phyloP scores from a whole-genome alignment of 495 filamentous ascomycete species.

The Hyaloscypha bicolor region DNA sequence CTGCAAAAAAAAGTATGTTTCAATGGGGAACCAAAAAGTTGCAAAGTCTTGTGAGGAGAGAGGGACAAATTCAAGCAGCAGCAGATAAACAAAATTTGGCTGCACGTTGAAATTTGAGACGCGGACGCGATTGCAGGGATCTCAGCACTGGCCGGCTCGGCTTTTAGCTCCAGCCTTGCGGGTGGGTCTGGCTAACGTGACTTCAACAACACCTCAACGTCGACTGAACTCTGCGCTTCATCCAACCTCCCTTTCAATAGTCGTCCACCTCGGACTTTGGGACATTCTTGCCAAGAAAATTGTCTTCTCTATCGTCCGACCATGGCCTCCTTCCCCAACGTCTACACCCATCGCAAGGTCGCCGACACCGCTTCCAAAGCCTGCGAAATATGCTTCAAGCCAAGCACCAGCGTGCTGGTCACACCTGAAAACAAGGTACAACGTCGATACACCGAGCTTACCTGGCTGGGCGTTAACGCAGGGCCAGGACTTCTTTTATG shows the following conservation, averaged over 20 bases:
- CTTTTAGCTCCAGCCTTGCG: conserved; percentile 5
- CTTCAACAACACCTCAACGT: conserved; percentile 2
- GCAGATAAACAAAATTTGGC: conserved; percentile 5
- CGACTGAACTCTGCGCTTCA: neutral
- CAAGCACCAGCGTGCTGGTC: conserved; percentile 82
- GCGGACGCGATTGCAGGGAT: conserved; percentile 7
- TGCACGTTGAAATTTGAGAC: conserved; percentile 11
- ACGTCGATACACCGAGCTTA: neutral
- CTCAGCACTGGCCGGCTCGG: neutral
- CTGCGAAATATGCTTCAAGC: conserved; percentile 91
- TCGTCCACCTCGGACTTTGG: neutral
- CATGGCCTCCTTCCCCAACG: conserved; percentile 62
- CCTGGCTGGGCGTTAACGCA: neutral
- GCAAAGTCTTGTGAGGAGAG: conserved; percentile 10
- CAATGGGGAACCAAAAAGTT: neutral
- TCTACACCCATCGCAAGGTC: conserved; percentile 86
- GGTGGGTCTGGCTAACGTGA: neutral
- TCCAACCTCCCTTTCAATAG: neutral
- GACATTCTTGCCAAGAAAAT: neutral
- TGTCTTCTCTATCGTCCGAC: neutral
- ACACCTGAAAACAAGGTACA: conserved; percentile 85
- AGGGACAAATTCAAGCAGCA: neutral
- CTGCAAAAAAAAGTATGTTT: conserved; percentile 6
- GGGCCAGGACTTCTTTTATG: conserved; percentile 87
- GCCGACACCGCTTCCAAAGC: conserved; percentile 80